Conservation (phyloP, 2,329 filamentous ascomycete genomes). For the Pestalotiopsis sp. region DNA sequence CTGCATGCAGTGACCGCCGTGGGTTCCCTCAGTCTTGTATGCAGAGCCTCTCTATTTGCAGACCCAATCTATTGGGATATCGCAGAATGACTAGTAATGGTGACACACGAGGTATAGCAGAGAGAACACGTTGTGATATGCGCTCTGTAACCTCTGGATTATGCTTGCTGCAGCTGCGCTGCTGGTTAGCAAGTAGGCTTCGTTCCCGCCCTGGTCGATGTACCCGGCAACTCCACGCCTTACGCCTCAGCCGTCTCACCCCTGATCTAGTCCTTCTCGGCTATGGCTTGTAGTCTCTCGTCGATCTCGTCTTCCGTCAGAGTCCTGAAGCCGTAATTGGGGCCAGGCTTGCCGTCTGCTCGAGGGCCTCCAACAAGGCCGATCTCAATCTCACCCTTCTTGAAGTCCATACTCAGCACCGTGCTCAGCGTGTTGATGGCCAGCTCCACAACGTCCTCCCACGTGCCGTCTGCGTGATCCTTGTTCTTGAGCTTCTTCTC, state of each 20-base stretch:
- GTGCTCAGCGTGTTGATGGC: conserved; percentile 95
- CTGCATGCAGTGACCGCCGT: conserved; percentile 15
- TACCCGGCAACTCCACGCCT: conserved; percentile 21
- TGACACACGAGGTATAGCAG: conserved; percentile 12
- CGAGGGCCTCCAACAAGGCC: conserved; percentile 92
- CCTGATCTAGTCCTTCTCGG: conserved; percentile 85
- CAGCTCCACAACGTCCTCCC: conserved; percentile 97
- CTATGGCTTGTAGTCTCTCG: conserved; percentile 95
- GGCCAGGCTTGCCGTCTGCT: conserved; percentile 80
- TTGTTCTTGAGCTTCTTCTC: conserved; percentile 99
- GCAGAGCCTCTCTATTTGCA: conserved; percentile 11
- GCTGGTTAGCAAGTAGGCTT: conserved; percentile 6
- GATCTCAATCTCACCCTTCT: conserved; percentile 98
- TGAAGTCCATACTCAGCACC: conserved; percentile 98
- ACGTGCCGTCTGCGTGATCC: conserved; percentile 86
- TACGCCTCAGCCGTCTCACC: conserved; percentile 24
- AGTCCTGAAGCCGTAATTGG: conserved; percentile 77
- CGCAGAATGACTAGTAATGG: conserved; percentile 17
- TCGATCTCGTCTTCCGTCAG: conserved; percentile 98
- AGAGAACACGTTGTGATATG: conserved; percentile 1
- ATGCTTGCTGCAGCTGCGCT: neutral
- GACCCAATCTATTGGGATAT: conserved; percentile 28
- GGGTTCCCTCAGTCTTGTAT: conserved; percentile 10
- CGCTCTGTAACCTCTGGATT: conserved; percentile 9
- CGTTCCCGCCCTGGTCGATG: neutral